These are phyloP conservation scores for Ocimum tenuiflorum DNA, from an alignment of 257 asterid genomes.

Conservation along the genomic window DNA sequence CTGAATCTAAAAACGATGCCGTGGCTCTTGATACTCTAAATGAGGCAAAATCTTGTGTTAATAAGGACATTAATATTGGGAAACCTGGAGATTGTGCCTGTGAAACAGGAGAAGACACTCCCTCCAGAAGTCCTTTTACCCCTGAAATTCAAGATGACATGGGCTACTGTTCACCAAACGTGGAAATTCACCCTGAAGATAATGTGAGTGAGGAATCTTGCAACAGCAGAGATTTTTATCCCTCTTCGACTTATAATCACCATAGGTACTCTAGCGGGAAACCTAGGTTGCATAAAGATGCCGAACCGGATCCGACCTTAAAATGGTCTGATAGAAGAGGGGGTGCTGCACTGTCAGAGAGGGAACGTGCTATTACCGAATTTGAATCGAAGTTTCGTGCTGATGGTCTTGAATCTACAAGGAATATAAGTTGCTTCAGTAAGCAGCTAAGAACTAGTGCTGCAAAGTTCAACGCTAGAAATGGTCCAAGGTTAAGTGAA, in stretches of 20 bases:
- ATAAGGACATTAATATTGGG: conserved; percentile 33
- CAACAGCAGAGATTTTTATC: conserved; percentile 35
- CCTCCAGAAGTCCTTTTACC: conserved; percentile 36
- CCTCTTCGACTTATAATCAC: conserved; percentile 35
- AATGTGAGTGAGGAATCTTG: conserved; percentile 36
- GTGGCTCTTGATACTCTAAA: conserved; percentile 33
- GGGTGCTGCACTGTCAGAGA: conserved; percentile 37
- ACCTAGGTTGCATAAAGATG: conserved; percentile 48
- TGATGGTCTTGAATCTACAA: conserved; percentile 47
- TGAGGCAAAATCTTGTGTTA: conserved; percentile 34
- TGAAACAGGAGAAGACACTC: conserved; percentile 50
- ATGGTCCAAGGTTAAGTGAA: conserved; percentile 46
- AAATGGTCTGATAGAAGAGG: conserved; percentile 60
- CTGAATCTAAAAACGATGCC: conserved; percentile 31
- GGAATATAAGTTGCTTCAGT: conserved; percentile 36
- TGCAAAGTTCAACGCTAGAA: conserved; percentile 47
- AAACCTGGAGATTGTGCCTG: conserved; percentile 35
- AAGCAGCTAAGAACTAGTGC: conserved; percentile 44
- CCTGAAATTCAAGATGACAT: conserved; percentile 47
- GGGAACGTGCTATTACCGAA: conserved; percentile 33
- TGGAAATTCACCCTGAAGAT: conserved; percentile 43
- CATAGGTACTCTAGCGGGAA: conserved; percentile 51
- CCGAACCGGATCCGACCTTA: conserved; percentile 38
- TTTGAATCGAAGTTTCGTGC: conserved; percentile 48
- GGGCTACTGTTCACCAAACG: conserved; percentile 34